Percentiles rank a stretch among this genome's conserved stretches.
Conservation (phyloP, 2,329 filamentous ascomycete genomes). For the Cladobotryum protrusum region DNA sequence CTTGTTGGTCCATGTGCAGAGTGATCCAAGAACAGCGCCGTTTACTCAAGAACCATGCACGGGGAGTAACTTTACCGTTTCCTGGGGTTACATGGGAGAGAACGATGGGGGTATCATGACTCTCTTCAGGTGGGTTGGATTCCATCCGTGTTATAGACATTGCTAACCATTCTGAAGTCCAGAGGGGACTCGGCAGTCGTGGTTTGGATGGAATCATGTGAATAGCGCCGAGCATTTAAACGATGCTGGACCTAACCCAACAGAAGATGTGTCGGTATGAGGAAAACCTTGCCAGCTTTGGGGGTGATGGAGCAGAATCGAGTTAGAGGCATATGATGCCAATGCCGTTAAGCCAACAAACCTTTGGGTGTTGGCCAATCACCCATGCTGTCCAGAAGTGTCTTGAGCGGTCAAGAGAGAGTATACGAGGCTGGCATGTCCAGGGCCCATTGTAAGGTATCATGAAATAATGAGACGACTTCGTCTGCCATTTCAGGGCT, state of each 20-base stretch:
- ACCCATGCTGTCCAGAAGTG: too few relatives aligned
- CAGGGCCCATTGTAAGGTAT: too few relatives aligned
- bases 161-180: slow-evolving; percentile 4
- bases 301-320: too few relatives aligned
- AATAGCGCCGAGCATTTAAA: slow-evolving; percentile 13
- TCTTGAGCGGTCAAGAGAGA: too few relatives aligned
- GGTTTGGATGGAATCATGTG: slow-evolving; percentile 24
- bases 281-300: too few relatives aligned
- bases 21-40: slow-evolving; percentile 17
- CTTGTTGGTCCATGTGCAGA: slow-evolving; percentile 10
- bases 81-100: slow-evolving; percentile 26
- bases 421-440: too few relatives aligned
- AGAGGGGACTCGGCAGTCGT: slow-evolving; percentile 13
- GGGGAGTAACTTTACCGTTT: slow-evolving; percentile 21
- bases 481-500: too few relatives aligned
- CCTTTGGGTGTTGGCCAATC: too few relatives aligned
- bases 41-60: slow-evolving; percentile 21
- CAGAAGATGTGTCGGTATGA: slow-evolving; percentile 1
- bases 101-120: slow-evolving; percentile 26
- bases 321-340: too few relatives aligned
- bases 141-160: slow-evolving; percentile 3
- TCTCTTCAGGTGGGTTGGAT: slow-evolving; percentile 23
- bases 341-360: too few relatives aligned
- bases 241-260: slow-evolving; percentile 16
- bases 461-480: too few relatives aligned